Conservation (phyloP, 1,284 basidiomycete species). For the Microbotryum violaceum region DNA sequence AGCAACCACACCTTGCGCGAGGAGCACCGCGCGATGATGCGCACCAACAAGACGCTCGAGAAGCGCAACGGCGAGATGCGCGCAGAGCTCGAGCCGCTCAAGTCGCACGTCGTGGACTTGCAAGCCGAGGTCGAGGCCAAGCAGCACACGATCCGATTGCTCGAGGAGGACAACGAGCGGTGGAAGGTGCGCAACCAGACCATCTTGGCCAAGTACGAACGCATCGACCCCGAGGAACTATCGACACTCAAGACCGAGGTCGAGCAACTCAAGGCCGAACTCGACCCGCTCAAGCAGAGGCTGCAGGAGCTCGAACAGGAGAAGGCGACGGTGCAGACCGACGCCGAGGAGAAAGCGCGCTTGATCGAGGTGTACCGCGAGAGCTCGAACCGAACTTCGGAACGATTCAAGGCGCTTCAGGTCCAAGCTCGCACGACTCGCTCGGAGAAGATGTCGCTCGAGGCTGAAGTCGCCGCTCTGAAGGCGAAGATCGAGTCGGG, state of each 20-base stretch:
- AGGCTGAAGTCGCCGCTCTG: slow-evolving; percentile 17
- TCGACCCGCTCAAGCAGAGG: slow-evolving; percentile 41
- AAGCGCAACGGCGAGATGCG: slow-evolving; percentile 50
- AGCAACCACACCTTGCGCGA: slow-evolving; percentile 76
- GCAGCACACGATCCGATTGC: slow-evolving; percentile 58
- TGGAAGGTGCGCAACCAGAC: slow-evolving; percentile 81
- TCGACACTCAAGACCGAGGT: slow-evolving; percentile 69
- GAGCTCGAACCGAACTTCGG: slow-evolving; percentile 19
- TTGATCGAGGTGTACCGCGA: slow-evolving; percentile 38
- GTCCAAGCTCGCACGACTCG: slow-evolving; percentile 41
- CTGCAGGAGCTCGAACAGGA: slow-evolving; percentile 40
- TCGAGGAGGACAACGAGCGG: slow-evolving; percentile 68
- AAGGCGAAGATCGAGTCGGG: slow-evolving; percentile 33
- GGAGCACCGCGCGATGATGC: slow-evolving; percentile 60
- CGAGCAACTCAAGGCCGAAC: slow-evolving; percentile 46
- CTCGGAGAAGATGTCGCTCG: slow-evolving; percentile 40
- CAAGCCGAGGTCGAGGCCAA: slow-evolving; percentile 67
- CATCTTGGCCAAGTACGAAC: slow-evolving; percentile 77
- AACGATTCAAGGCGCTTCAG: slow-evolving; percentile 41
- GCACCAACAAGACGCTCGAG: slow-evolving; percentile 60
- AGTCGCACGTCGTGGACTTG: slow-evolving; percentile 59
- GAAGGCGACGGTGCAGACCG: slow-evolving; percentile 37
- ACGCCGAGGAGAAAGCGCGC: slow-evolving; percentile 41
- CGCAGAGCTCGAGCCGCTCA: slow-evolving; percentile 63
- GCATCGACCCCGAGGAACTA: slow-evolving; percentile 79